Evolutionary conservation across 2,329 filamentous ascomycete species (phyloP), one percentile per base, ranked within the genome.

Genomic region (Ophiocordyceps camponoti-saundersi): DNA sequence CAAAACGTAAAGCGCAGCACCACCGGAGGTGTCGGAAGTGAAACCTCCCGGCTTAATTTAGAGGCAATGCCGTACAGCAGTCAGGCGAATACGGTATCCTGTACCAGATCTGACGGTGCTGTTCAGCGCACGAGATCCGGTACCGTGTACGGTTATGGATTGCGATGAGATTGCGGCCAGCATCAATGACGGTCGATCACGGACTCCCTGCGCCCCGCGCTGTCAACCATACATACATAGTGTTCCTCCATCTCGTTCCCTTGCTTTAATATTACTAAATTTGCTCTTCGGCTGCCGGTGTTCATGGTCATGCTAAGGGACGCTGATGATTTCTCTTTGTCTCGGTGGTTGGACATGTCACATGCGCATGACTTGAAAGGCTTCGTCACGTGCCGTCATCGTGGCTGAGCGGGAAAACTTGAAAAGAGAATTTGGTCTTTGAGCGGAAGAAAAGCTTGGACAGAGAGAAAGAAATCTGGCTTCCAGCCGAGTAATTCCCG

Each of bases 1-100:
- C 21, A 15, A 18, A 12, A 21, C 36, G n/a, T 59, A 29, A 29
- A 58, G 58, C 58, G 56, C 49, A 51, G 47, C 51, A 29, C 47
- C 47, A 47, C 42, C 53, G 53, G 53, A 53, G 49, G 48, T 44
- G 39, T 47, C 53, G 53, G 53, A 52, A 50, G 47, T 47, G 44
- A 48, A 46, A 44, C 45, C 44, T 49, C 50, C 53, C 48, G 52
- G 36, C 36, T 40, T 18, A 11, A 40, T 21, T 20, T 40, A 11
- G 18, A n/a, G 18, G 36, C 36, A 40, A 40, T 40, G 36, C 36
- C n/a, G 32, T 10, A 12, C 16, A 15, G 13, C 36, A 40, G 36
- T 18, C 36, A 40, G 36, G 36, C 36, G 36, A 13, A 34, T 13
- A 34, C 12, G 13, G 13, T 34, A 34, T 16, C 13, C 32, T 12